Evolutionary conservation across 345 rosid genomes (phyloP).

Genomic region (Sonneratia caseolaris): DNA sequence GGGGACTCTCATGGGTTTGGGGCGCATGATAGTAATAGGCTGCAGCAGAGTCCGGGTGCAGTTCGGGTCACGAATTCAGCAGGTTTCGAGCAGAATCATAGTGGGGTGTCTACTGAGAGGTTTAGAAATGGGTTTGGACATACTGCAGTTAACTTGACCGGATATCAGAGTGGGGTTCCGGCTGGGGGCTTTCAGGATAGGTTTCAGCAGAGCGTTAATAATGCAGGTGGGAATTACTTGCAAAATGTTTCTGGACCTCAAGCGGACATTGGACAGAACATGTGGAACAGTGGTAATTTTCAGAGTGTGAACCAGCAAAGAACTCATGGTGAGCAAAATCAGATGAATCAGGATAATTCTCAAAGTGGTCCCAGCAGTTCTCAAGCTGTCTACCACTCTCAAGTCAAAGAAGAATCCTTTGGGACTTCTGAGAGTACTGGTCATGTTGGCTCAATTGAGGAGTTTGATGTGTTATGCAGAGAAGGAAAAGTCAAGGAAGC

Average conservation of each 20-base stretch:
- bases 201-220: slow-evolving; percentile 3
- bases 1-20: slow-evolving; percentile 10
- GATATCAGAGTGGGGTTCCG: not conserved
- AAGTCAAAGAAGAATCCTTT: slow-evolving; percentile 14
- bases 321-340: slow-evolving; percentile 9
- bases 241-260: slow-evolving; percentile 12
- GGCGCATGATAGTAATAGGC: slow-evolving; percentile 6
- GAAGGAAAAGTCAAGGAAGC: slow-evolving; percentile 58
- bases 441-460: slow-evolving; percentile 18
- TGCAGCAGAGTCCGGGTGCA: slow-evolving; percentile 1
- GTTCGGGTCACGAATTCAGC: not conserved
- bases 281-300: slow-evolving; percentile 1
- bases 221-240: slow-evolving; percentile 7
- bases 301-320: slow-evolving; percentile 6
- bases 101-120: slow-evolving; percentile 8
- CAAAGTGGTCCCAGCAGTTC: slow-evolving; percentile 4
- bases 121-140: slow-evolving; percentile 11
- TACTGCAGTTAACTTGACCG: not conserved
- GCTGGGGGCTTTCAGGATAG: not conserved
- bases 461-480: slow-evolving; percentile 43
- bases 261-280: slow-evolving; percentile 1
- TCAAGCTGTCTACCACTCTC: slow-evolving; percentile 8
- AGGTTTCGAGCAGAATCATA: slow-evolving; percentile 7
- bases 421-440: slow-evolving; percentile 16
- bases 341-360: not conserved